Evolutionary conservation across 139 green algal genomes (phyloP).

Genomic region (Chlorella vulgaris): DNA sequence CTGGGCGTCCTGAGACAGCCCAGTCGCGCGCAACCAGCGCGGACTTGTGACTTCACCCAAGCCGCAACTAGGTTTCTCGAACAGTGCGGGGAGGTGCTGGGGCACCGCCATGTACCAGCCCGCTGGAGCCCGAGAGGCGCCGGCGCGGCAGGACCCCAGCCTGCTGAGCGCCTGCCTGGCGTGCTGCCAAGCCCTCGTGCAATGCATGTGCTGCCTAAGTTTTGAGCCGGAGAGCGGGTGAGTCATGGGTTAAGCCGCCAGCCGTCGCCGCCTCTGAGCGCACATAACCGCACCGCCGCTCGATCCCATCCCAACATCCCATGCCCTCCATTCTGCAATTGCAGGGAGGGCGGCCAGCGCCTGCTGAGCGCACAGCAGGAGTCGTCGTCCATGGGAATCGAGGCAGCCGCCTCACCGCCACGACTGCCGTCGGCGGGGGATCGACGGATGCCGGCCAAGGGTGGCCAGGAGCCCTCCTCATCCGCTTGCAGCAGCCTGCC

Average conservation of each 20-base stretch:
- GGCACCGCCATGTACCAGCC: conserved; percentile 28
- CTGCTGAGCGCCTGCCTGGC: not conserved
- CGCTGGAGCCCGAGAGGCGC: not conserved
- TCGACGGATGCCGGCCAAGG: not conserved
- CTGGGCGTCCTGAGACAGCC: too few species aligned
- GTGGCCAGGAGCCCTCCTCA: not conserved
- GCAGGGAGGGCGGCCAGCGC: conserved; percentile 6
- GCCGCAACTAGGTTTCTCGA: too few species aligned
- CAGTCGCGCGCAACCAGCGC: too few species aligned
- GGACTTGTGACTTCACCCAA: too few species aligned
- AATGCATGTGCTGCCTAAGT: conserved; percentile 14
- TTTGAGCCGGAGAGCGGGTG: not conserved
- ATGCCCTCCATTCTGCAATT: too few species aligned
- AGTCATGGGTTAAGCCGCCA: too few species aligned
- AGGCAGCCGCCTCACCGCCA: not conserved
- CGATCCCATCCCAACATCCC: too few species aligned
- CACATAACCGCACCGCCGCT: too few species aligned
- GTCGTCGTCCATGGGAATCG: not conserved
- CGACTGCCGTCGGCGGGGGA: not conserved
- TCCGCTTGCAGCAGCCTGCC: not conserved
- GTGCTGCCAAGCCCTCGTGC: not conserved
- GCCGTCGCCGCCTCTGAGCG: too few species aligned
- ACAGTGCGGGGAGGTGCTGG: too few species aligned
- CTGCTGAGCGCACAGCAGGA: conserved; percentile 12
- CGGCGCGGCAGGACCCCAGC: not conserved